Evolutionary conservation across 208 protist species (phyloP).

Genomic region (Crithidia bombi): DNA sequence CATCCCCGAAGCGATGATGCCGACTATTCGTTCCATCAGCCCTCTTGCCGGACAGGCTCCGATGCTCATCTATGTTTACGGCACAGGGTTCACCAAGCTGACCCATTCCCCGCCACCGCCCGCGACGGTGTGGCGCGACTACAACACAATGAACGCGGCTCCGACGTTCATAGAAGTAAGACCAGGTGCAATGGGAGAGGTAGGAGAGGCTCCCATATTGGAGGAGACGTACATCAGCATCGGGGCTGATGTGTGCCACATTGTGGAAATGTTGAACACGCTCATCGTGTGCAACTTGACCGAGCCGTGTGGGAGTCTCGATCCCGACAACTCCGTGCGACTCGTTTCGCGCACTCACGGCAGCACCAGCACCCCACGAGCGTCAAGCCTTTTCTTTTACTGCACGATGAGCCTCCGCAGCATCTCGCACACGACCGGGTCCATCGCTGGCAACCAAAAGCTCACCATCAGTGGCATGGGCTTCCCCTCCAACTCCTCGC

Average conservation of each 20-base stretch:
- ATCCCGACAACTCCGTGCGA: constrained; percentile 29
- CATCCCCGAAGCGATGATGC: constrained; percentile 18
- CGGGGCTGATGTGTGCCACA: constrained; percentile 30
- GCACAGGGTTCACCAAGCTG: constrained; percentile 47
- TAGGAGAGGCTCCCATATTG: no score
- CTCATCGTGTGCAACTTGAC: constrained; percentile 39
- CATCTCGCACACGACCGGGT: constrained; percentile 33
- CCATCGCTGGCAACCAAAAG: constrained; percentile 34
- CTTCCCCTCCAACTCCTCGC: constrained; percentile 23
- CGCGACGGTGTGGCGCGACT: no score
- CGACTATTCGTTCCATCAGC: constrained; percentile 37
- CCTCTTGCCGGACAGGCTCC: constrained; percentile 47
- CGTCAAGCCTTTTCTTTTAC: constrained; percentile 30
- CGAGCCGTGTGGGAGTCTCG: constrained; percentile 27
- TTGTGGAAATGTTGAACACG: constrained; percentile 44
- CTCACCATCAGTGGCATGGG: constrained; percentile 34
- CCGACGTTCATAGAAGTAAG: not conserved
- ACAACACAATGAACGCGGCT: not conserved
- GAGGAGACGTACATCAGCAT: constrained; percentile 41
- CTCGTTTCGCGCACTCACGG: constrained; percentile 37
- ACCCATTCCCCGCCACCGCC: constrained; percentile 24
- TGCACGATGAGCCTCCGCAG: constrained; percentile 29
- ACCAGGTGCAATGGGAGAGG: not conserved
- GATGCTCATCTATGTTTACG: constrained; percentile 41
- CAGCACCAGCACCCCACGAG: constrained; percentile 5